These are phyloP conservation scores for Alternaria viburni DNA, from an alignment of 2,329 filamentous ascomycete species.

Conservation along the genomic window DNA sequence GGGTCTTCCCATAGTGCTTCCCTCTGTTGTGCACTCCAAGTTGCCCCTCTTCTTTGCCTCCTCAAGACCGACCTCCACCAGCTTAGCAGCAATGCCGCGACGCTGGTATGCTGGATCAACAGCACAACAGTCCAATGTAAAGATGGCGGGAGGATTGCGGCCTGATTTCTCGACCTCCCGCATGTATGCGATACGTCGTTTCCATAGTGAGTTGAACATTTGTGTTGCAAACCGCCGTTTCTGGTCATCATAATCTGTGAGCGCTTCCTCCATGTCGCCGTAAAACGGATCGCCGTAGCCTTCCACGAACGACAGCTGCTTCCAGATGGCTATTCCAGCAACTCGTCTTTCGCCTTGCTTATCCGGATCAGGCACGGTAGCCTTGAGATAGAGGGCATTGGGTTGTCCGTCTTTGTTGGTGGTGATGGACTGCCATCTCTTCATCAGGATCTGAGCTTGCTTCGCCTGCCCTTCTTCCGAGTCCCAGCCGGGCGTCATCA, in stretches of 20 bases:
- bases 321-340: slow-evolving; percentile 64
- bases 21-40: slow-evolving; percentile 47
- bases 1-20: slow-evolving; percentile 42
- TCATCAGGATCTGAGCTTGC: slow-evolving; percentile 48
- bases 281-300: slow-evolving; percentile 55
- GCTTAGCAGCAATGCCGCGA: slow-evolving; percentile 44
- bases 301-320: slow-evolving; percentile 57
- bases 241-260: slow-evolving; percentile 49
- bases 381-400: slow-evolving; percentile 63
- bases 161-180: slow-evolving; percentile 24
- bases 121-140: slow-evolving; percentile 54
- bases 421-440: slow-evolving; percentile 52
- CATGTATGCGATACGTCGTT: slow-evolving; percentile 49
- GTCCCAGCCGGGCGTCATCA: slow-evolving; percentile 63
- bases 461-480: slow-evolving; percentile 53
- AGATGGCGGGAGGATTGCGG: slow-evolving; percentile 52
- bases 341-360: slow-evolving; percentile 40
- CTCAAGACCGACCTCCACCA: slow-evolving; percentile 42
- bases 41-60: slow-evolving; percentile 44
- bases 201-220: slow-evolving; percentile 53
- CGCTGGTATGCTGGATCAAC: slow-evolving; percentile 63
- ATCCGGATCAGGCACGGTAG: slow-evolving; percentile 51
- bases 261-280: slow-evolving; percentile 16
- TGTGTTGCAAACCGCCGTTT: slow-evolving; percentile 58
- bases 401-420: slow-evolving; percentile 54